A percentile compares a stretch with the other conserved stretches of the same genome.
These are phyloP conservation scores for Phallus indusiatus DNA, from an alignment of 768 basidiomycete genomes.

Conservation along the genomic window DNA sequence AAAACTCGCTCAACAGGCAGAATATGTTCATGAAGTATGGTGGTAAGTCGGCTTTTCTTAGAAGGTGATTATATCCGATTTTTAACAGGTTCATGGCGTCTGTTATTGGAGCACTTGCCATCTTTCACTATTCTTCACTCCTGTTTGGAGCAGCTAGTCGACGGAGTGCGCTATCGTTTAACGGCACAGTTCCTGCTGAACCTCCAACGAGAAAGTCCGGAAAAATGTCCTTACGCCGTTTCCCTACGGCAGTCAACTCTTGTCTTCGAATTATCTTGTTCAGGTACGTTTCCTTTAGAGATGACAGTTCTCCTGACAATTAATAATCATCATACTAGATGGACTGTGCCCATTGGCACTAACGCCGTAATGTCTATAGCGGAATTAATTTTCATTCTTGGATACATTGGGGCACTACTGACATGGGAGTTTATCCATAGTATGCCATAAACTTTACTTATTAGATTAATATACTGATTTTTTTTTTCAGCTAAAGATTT, in stretches of 20 bases:
- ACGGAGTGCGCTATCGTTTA: no score
- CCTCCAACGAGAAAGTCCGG: no score
- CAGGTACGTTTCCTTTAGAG: neutral
- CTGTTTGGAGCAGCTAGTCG: no score
- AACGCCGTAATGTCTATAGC: conserved; percentile 27
- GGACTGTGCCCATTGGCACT: conserved; percentile 35
- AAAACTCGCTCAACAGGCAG: no score
- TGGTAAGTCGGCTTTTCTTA: no score
- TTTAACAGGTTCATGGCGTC: no score
- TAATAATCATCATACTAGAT: conserved; percentile 18
- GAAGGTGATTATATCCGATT: no score
- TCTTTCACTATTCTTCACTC: no score
- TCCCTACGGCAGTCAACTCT: conserved; percentile 30
- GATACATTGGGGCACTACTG: conserved; percentile 37
- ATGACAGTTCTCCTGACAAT: no score
- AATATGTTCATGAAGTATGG: no score
- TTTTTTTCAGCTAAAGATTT: conserved; percentile 13
- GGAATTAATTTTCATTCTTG: conserved; percentile 37
- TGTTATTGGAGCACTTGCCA: no score
- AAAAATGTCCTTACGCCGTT: conserved; percentile 20
- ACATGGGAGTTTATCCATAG: conserved; percentile 36
- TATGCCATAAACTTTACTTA: conserved; percentile 19
- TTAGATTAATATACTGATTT: neutral
- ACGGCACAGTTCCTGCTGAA: no score
- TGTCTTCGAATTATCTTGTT: conserved; percentile 41